These are phyloP conservation scores for Mallotus nudiflorus DNA, from an alignment of 345 rosid species.

Conservation along the genomic window DNA sequence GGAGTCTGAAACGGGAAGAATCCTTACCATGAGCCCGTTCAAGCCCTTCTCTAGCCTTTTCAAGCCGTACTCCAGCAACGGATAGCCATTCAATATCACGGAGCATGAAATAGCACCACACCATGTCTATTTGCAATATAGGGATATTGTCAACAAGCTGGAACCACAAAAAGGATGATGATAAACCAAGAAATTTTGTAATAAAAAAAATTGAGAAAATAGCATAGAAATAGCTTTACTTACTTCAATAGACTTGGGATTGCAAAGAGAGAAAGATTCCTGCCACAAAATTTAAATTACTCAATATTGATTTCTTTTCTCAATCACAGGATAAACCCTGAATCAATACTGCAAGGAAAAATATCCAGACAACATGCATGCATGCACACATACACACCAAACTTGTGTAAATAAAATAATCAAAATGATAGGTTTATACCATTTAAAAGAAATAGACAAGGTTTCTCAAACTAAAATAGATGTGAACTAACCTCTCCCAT, in stretches of 20 bases:
- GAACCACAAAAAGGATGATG: slow-evolving; percentile 15
- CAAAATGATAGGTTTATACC: neutral
- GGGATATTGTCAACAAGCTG: slow-evolving; percentile 91
- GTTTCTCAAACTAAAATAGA: neutral
- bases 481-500: slow-evolving; percentile 81
- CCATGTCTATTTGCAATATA: slow-evolving; percentile 94
- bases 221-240: slow-evolving; percentile 21
- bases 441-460: neutral
- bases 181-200: neutral
- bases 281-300: slow-evolving; percentile 27
- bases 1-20: slow-evolving; percentile 75
- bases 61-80: slow-evolving; percentile 81
- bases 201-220: neutral
- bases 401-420: neutral
- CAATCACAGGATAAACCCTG: neutral
- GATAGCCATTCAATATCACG: slow-evolving; percentile 79
- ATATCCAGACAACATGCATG: neutral
- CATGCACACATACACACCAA: too few species aligned
- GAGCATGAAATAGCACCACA: slow-evolving; percentile 96
- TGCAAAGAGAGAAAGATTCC: slow-evolving; percentile 92
- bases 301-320: slow-evolving; percentile 7
- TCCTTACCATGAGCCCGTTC: slow-evolving; percentile 94
- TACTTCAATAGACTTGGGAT: slow-evolving; percentile 79
- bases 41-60: slow-evolving; percentile 84
- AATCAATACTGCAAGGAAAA: neutral